These are phyloP conservation scores for Lipomyces orientalis DNA, from an alignment of 805 yeast genomes.

Conservation along the genomic window DNA sequence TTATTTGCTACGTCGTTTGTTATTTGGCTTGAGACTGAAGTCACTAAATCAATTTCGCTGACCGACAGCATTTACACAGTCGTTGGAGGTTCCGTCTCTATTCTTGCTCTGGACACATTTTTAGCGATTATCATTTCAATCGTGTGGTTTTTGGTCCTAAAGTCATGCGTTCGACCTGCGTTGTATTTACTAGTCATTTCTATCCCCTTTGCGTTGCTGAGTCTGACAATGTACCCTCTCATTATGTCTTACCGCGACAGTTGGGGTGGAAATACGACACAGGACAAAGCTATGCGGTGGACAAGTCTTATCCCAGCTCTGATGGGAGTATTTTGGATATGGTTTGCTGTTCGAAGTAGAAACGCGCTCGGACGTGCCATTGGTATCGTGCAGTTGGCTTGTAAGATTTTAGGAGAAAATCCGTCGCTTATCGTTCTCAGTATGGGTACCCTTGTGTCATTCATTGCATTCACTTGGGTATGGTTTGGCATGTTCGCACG, in stretches of 20 bases:
- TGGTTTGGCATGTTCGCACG: slow-evolving; percentile 48
- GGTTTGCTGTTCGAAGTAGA: slow-evolving; percentile 41
- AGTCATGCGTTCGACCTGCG: slow-evolving; percentile 40
- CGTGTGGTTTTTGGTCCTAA: slow-evolving; percentile 44
- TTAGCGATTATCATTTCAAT: slow-evolving; percentile 40
- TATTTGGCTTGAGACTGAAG: slow-evolving; percentile 42
- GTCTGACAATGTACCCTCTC: slow-evolving; percentile 41
- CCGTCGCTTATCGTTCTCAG: slow-evolving; percentile 44
- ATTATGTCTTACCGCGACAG: slow-evolving; percentile 45
- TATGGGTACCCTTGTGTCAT: slow-evolving; percentile 41
- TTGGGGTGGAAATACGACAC: slow-evolving; percentile 43
- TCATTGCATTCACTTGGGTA: slow-evolving; percentile 44
- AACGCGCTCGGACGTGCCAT: slow-evolving; percentile 42
- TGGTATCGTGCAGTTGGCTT: slow-evolving; percentile 47
- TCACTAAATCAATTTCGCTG: slow-evolving; percentile 37
- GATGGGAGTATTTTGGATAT: slow-evolving; percentile 42
- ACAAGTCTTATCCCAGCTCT: slow-evolving; percentile 41
- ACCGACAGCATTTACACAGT: slow-evolving; percentile 44
- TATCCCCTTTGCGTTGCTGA: slow-evolving; percentile 43
- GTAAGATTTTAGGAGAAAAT: slow-evolving; percentile 45
- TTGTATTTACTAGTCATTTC: slow-evolving; percentile 40
- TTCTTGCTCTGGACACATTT: slow-evolving; percentile 38
- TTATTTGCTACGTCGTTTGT: slow-evolving; percentile 44
- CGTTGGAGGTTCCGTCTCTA: slow-evolving; percentile 38
- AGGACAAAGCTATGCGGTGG: slow-evolving; percentile 46